Conservation (phyloP, 345 rosid genomes). For the Eucalyptus tenuipes region DNA sequence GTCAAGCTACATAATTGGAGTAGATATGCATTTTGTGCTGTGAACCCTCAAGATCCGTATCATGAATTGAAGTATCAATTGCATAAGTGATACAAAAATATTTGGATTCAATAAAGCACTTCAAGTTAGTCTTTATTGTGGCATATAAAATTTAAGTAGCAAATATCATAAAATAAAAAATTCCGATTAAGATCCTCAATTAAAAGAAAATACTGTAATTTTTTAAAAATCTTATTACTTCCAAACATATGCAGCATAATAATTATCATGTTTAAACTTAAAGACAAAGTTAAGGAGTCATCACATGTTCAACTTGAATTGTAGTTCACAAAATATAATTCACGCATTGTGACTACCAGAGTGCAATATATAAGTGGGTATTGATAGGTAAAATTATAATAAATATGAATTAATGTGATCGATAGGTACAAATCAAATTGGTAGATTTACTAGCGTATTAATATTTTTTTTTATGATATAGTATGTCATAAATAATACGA, state of each 20-base stretch:
- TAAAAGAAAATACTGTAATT: neutral
- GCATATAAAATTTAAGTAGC: neutral
- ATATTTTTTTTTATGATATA: neutral
- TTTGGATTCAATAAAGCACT: neutral
- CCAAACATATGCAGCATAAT: neutral
- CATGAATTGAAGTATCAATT: neutral
- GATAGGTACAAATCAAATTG: neutral
- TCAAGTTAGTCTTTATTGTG: neutral
- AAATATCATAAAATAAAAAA: neutral
- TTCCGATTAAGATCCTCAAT: neutral
- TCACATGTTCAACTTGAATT: neutral
- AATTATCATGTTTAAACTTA: neutral
- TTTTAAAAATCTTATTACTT: neutral
- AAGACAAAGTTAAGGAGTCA: neutral
- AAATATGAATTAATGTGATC: neutral
- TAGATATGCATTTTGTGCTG: neutral
- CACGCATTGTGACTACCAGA: neutral
- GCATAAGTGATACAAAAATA: neutral
- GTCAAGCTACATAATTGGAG: neutral
- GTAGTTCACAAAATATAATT: neutral
- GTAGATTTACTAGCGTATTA: neutral
- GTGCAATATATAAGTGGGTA: neutral
- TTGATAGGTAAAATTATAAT: neutral
- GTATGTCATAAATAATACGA: neutral
- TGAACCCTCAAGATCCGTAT: neutral